phyloP scores from a whole-genome alignment of 73 alveolate genomes.

The Urostyla sp. region DNA sequence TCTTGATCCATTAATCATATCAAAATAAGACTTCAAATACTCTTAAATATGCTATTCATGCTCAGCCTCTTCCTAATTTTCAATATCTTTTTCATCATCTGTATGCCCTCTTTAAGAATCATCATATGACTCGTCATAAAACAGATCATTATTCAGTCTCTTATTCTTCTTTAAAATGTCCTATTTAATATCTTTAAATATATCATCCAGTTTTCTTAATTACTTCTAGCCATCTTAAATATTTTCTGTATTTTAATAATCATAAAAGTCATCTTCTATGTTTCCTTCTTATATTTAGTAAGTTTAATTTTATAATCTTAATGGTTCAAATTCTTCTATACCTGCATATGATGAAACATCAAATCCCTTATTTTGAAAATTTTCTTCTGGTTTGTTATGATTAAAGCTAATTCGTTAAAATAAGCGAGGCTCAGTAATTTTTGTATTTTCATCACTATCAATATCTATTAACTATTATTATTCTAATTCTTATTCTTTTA shows the following conservation, averaged over 20 bases:
- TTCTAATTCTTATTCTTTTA: neutral
- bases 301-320: no score
- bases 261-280: neutral
- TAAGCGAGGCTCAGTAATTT: neutral
- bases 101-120: slow-evolving; percentile 34
- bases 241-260: slow-evolving; percentile 1
- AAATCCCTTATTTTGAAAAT: no score
- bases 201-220: slow-evolving; percentile 38
- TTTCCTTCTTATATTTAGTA: neutral
- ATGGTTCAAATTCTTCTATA: neutral
- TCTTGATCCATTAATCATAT: neutral
- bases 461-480: neutral
- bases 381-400: neutral
- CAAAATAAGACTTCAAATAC: slow-evolving; percentile 11
- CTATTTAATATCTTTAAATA: slow-evolving; percentile 40
- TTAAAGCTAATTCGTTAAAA: neutral
- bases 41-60: neutral
- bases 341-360: neutral
- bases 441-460: neutral
- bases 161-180: slow-evolving; percentile 1
- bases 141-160: neutral
- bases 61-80: neutral
- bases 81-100: slow-evolving; percentile 41
- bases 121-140: slow-evolving; percentile 22
- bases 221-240: slow-evolving; percentile 45